Conservation (phyloP, 2,329 filamentous ascomycete species). For the Botrytis byssoidea region DNA sequence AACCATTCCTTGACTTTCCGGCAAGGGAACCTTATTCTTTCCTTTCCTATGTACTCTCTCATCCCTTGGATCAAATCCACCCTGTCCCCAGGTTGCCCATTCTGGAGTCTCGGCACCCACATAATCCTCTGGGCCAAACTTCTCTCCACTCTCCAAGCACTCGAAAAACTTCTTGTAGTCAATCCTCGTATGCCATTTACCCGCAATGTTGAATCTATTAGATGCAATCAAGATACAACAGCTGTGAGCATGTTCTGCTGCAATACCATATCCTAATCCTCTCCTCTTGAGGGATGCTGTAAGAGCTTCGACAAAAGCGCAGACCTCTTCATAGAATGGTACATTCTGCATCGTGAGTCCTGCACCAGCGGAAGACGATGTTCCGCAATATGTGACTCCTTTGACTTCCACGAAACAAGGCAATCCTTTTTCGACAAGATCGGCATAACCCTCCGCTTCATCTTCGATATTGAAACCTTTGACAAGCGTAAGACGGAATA, state of each 20-base stretch:
- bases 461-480: slow-evolving; percentile 98
- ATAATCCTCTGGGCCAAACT: slow-evolving; percentile 87
- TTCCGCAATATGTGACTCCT: slow-evolving; percentile 95
- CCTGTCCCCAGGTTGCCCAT: slow-evolving; percentile 93
- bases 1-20: slow-evolving; percentile 25
- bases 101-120: slow-evolving; percentile 81
- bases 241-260: slow-evolving; percentile 90
- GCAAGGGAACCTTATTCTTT: slow-evolving; percentile 43
- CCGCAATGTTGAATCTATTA: slow-evolving; percentile 71
- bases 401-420: slow-evolving; percentile 96
- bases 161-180: slow-evolving; percentile 89
- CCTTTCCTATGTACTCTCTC: slow-evolving; percentile 85
- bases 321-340: slow-evolving; percentile 90
- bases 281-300: slow-evolving; percentile 65
- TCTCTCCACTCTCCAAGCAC: slow-evolving; percentile 66
- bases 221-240: slow-evolving; percentile 89
- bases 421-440: slow-evolving; percentile 79
- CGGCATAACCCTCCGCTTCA: slow-evolving; percentile 85
- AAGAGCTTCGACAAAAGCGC: slow-evolving; percentile 75
- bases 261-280: slow-evolving; percentile 82
- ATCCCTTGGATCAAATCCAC: slow-evolving; percentile 90
- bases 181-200: slow-evolving; percentile 87
- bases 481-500: slow-evolving; percentile 91
- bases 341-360: slow-evolving; percentile 97
- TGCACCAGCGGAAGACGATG: slow-evolving; percentile 76